Evolutionary conservation across 495 filamentous ascomycete genomes (phyloP).

Genomic region (Penicillium mononematosum): DNA sequence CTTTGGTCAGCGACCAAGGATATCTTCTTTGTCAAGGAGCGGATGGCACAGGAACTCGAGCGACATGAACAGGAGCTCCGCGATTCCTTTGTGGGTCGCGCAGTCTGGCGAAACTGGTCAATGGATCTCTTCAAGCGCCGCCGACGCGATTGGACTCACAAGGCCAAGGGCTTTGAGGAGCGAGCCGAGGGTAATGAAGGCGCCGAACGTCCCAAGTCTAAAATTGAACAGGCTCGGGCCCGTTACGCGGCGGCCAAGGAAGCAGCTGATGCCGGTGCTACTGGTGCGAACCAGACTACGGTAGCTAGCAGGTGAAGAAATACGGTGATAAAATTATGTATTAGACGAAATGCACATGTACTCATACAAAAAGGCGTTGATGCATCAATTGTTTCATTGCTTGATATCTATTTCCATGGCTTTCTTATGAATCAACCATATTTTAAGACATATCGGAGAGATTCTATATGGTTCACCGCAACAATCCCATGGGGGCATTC

Average conservation of each 20-base stretch:
- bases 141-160: constrained; percentile 66
- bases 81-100: constrained; percentile 71
- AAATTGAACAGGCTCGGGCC: constrained; percentile 49
- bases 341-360: constrained; percentile 8
- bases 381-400: neutral
- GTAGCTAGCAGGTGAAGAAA: constrained; percentile 3
- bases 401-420: neutral
- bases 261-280: constrained; percentile 14
- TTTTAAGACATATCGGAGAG: neutral
- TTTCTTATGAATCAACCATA: neutral
- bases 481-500: neutral
- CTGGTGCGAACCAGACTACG: constrained; percentile 7
- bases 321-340: neutral
- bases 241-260: constrained; percentile 42
- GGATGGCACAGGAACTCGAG: constrained; percentile 62
- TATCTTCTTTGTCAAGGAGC: constrained; percentile 64
- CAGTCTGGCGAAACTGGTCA: constrained; percentile 88
- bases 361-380: constrained; percentile 11
- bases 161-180: constrained; percentile 55
- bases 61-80: constrained; percentile 64
- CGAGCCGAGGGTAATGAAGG: constrained; percentile 22
- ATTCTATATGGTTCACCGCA: neutral
- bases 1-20: constrained; percentile 68
- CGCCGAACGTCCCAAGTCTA: constrained; percentile 41
- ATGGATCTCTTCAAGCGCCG: constrained; percentile 80